Evolutionary conservation across 2,329 filamentous ascomycete species (phyloP).

Genomic region (Bimuria novae-zelandiae): DNA sequence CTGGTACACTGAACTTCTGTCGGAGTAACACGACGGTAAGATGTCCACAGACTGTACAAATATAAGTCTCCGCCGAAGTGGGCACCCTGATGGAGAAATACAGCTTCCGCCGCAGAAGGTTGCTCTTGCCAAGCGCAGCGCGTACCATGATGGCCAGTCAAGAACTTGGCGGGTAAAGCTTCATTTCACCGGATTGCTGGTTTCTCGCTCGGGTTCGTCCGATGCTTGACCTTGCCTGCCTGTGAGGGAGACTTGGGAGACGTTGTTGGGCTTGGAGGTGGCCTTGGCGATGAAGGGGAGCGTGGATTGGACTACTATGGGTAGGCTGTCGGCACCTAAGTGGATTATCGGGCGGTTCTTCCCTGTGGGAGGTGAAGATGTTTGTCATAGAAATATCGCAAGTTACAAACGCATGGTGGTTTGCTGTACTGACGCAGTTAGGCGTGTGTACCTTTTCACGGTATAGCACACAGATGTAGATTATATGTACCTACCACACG

Average conservation of each 20-base stretch:
- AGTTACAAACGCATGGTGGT: no score
- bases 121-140: slow-evolving; percentile 14
- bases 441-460: no score
- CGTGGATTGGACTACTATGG: background rate
- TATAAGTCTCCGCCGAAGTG: slow-evolving; percentile 1
- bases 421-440: no score
- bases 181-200: slow-evolving; percentile 8
- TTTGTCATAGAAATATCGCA: background rate
- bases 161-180: slow-evolving; percentile 6
- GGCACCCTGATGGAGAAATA: background rate
- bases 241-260: background rate
- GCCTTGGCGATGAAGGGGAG: slow-evolving; percentile 24
- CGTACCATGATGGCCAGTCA: slow-evolving; percentile 37
- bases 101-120: background rate
- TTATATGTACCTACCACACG: no score
- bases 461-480: no score
- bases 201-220: background rate
- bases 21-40: background rate
- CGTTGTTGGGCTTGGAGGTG: background rate
- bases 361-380: background rate
- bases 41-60: background rate
- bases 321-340: background rate
- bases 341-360: background rate
- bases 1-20: background rate
- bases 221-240: background rate